Evolutionary conservation across 1,284 basidiomycete genomes (phyloP).

Genomic region (Sporisorium graminicola): DNA sequence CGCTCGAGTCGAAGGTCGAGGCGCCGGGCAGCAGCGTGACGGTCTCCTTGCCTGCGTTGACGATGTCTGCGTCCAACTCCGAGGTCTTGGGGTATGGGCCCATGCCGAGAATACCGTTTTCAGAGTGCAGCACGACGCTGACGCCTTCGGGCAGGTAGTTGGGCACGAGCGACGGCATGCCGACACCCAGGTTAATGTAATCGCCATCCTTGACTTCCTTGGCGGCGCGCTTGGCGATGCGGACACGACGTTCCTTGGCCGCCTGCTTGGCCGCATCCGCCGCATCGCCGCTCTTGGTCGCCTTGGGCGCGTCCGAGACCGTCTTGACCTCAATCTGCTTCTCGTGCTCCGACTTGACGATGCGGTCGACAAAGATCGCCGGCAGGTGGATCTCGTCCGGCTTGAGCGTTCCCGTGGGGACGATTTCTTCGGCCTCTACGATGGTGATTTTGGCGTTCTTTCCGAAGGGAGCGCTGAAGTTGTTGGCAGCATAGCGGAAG

Average conservation of each 20-base stretch:
- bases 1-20: conserved; percentile 89
- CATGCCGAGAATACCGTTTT: conserved; percentile 68
- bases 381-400: conserved; percentile 64
- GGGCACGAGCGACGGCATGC: conserved; percentile 66
- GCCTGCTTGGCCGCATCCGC: conserved; percentile 43
- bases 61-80: conserved; percentile 67
- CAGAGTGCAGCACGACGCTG: conserved; percentile 61
- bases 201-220: conserved; percentile 64
- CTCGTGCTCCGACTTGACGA: conserved; percentile 53
- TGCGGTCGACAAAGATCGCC: conserved; percentile 62
- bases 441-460: conserved; percentile 67
- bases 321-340: conserved; percentile 64
- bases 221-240: conserved; percentile 61
- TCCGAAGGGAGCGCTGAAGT: conserved; percentile 64
- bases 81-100: conserved; percentile 62
- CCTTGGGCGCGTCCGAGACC: conserved; percentile 48
- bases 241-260: conserved; percentile 40
- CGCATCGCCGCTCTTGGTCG: conserved; percentile 6
- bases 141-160: conserved; percentile 64
- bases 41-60: conserved; percentile 91
- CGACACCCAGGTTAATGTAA: conserved; percentile 67
- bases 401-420: conserved; percentile 56
- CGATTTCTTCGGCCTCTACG: conserved; percentile 67
- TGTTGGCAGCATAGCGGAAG: conserved; percentile 69
- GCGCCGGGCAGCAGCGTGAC: conserved; percentile 83